phyloP scores from a whole-genome alignment of 768 basidiomycete species.

The Leccinum uliginosum region DNA sequence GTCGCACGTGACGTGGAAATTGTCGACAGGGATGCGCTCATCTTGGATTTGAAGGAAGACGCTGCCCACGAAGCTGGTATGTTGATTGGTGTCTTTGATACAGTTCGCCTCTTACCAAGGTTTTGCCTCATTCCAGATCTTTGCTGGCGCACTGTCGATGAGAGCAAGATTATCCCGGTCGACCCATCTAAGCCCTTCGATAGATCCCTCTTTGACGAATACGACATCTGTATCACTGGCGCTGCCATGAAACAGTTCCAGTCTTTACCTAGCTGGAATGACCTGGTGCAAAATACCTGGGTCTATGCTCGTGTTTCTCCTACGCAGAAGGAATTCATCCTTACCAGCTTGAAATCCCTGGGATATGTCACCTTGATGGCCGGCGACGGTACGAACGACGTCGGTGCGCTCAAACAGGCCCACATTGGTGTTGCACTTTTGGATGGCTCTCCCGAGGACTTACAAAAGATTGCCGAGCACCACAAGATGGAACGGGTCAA shows the following conservation, averaged over 20 bases:
- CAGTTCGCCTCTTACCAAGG: background rate
- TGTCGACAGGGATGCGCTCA: slow-evolving; percentile 90
- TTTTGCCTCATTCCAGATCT: slow-evolving; percentile 50
- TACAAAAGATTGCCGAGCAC: slow-evolving; percentile 91
- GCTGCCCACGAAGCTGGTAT: slow-evolving; percentile 62
- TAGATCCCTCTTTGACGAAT: slow-evolving; percentile 67
- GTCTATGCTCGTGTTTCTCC: slow-evolving; percentile 99
- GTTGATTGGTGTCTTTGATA: slow-evolving; percentile 19
- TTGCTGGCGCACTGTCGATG: slow-evolving; percentile 92
- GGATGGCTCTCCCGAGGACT: slow-evolving; percentile 87
- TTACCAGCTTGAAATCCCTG: slow-evolving; percentile 82
- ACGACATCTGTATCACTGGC: slow-evolving; percentile 97
- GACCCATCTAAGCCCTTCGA: slow-evolving; percentile 79
- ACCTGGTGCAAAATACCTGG: slow-evolving; percentile 92
- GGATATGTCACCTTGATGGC: slow-evolving; percentile 97
- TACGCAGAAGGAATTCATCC: slow-evolving; percentile 90
- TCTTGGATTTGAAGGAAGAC: slow-evolving; percentile 86
- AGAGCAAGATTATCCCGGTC: slow-evolving; percentile 82
- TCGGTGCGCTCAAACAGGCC: slow-evolving; percentile 96
- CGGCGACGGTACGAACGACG: slow-evolving; percentile 98
- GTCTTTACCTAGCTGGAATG: slow-evolving; percentile 61
- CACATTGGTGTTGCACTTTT: slow-evolving; percentile 93
- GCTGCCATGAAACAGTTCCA: slow-evolving; percentile 88
- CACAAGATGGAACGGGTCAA: slow-evolving; percentile 87
- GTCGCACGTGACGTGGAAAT: slow-evolving; percentile 97